These are phyloP conservation scores for Tetrahymena malaccensis DNA, from an alignment of 73 alveolate species.

Conservation along the genomic window DNA sequence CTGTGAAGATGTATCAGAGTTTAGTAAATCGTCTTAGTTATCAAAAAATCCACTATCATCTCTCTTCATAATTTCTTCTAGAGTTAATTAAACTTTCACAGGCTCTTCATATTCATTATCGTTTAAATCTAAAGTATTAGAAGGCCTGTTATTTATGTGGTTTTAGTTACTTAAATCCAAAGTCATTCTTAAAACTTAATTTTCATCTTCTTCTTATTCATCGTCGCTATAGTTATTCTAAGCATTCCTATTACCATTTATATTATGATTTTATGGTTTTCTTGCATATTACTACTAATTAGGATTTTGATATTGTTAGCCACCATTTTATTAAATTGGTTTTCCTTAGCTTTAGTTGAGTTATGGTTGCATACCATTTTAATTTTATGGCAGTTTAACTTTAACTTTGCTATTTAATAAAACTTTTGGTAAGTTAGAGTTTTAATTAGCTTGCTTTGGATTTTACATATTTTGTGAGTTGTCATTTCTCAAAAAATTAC, in stretches of 20 bases:
- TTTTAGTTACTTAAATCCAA: not conserved
- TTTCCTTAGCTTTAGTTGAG: too few relatives aligned
- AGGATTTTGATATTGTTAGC: not conserved
- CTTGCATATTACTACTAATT: not conserved
- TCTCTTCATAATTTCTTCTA: not conserved
- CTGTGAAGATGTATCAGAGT: not conserved
- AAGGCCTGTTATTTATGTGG: not conserved
- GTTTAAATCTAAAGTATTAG: not conserved
- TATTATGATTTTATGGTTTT: not conserved
- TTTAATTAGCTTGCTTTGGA: not conserved
- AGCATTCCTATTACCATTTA: not conserved
- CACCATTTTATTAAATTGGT: not conserved
- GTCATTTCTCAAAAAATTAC: not conserved
- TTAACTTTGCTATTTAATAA: not conserved
- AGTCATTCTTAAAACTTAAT: not conserved
- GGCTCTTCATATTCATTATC: not conserved
- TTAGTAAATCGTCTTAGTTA: not conserved
- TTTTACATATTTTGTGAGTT: not conserved
- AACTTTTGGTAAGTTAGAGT: not conserved
- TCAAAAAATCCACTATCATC: not conserved
- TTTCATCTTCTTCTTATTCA: not conserved
- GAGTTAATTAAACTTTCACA: not conserved
- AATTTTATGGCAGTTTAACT: too few relatives aligned
- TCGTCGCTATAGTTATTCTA: not conserved
- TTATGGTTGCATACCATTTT: not conserved